Evolutionary conservation across 176 grass and related monocot genomes (phyloP), one percentile per base, ranked within the genome.

Genomic region (Zoysia pacifica): DNA sequence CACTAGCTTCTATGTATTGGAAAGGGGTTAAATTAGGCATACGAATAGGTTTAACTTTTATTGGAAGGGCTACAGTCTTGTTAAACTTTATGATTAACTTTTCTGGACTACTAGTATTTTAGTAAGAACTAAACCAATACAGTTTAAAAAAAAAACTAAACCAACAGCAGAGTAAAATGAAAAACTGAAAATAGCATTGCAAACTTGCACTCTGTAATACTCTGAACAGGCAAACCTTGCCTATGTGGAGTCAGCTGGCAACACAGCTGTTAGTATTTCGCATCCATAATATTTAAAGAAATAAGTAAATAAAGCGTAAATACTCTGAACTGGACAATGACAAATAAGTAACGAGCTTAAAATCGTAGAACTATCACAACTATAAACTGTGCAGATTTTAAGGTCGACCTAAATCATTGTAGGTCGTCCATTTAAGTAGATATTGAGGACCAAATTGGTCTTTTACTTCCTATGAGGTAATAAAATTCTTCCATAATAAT

Each of bases 271-370:
- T 41, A 65, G 48, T 52, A 2, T 38, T 76, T 9, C 56, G 1
- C 41, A 67, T 16, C 6, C 3, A 38, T 42, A 65, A 56, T 58
- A 48, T 72, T 41, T 74, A 78, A 39, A 67, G 12, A 75, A 80
- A 69, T 74, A 78, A 39, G 59, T 8, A 75, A 80, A 69, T 9
- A 43, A 1, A 79, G 66, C 13, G 59, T 60, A 16, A 65, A 39
- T 66, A 12, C 3, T 58, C 73, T 59, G 11, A 41, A 64, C 2
- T 6, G 49, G 41, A 66, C 16, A 35, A 65, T 9, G 9, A 3
- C 6, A 18, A 78, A 87, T 4, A 14, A 83, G 60, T 64, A 19
- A 66, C 28, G 28, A 28, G 28, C 28, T 28, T 28, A 28, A 62
- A 46, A 45, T 45, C 14, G 2, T 53, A 39, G 40, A 62, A 62